Evolutionary conservation across 805 yeast species (phyloP).

Genomic region (Saturnispora sanitii): DNA sequence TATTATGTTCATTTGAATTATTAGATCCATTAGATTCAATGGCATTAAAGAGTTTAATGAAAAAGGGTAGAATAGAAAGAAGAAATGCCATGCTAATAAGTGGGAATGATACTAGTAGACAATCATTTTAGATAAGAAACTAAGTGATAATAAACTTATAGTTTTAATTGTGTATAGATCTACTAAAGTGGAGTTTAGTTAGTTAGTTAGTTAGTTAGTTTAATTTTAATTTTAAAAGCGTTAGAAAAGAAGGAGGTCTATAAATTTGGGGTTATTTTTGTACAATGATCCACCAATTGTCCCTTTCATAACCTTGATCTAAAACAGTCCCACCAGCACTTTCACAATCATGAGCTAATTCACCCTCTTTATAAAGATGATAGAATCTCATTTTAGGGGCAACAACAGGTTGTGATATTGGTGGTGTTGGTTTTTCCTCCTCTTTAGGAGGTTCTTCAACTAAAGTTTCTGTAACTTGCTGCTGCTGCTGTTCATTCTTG

Average conservation of each 20-base stretch:
- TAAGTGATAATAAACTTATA: too few species aligned
- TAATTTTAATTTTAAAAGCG: too few species aligned
- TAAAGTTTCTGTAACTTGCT: constrained; percentile 23
- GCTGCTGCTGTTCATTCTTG: constrained; percentile 8
- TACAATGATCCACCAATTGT: constrained; percentile 82
- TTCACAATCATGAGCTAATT: constrained; percentile 58
- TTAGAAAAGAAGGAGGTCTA: too few species aligned
- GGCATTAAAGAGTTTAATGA: constrained; percentile 91
- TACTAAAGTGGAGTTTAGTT: too few species aligned
- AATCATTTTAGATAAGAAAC: constrained; percentile 2
- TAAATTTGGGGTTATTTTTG: too few species aligned
- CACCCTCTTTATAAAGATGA: constrained; percentile 80
- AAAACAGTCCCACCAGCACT: constrained; percentile 64
- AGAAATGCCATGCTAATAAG: constrained; percentile 38
- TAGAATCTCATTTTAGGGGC: constrained; percentile 72
- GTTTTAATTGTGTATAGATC: constrained; percentile 1
- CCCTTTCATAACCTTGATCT: constrained; percentile 78
- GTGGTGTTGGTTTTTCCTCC: not conserved
- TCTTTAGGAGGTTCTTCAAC: too few species aligned
- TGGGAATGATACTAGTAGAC: constrained; percentile 2
- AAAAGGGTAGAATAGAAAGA: constrained; percentile 83
- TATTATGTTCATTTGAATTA: constrained; percentile 85
- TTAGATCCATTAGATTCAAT: constrained; percentile 89
- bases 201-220: too few species aligned
- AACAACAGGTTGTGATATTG: not conserved